Conservation (phyloP, 495 filamentous ascomycete species). For the Podospora pseudoanserina region DNA sequence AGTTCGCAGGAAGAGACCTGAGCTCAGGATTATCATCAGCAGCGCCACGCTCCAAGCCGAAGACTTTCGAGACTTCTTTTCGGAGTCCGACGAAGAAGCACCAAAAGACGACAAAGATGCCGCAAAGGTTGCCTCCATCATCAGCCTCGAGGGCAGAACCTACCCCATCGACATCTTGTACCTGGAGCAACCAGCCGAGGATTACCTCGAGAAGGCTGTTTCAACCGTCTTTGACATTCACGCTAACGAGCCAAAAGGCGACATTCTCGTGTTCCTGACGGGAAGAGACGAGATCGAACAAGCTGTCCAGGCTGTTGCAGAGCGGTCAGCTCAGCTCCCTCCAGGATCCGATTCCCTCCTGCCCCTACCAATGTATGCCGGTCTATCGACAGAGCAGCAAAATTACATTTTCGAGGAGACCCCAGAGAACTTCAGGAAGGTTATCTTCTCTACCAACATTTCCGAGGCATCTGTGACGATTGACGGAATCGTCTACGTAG, state of each 20-base stretch:
- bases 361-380: conserved; percentile 83
- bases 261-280: conserved; percentile 89
- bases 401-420: conserved; percentile 88
- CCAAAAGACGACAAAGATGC: conserved; percentile 41
- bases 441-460: conserved; percentile 94
- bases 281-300: conserved; percentile 92
- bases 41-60: conserved; percentile 94
- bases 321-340: conserved; percentile 72
- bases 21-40: conserved; percentile 85
- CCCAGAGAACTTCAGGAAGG: conserved; percentile 81
- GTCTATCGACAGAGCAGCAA: conserved; percentile 83
- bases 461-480: conserved; percentile 95
- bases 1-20: conserved; percentile 74
- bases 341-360: conserved; percentile 65
- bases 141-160: conserved; percentile 85
- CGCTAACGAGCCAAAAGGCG: conserved; percentile 78
- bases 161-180: conserved; percentile 90
- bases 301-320: conserved; percentile 70
- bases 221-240: conserved; percentile 94
- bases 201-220: conserved; percentile 84
- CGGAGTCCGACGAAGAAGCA: conserved; percentile 42
- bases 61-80: conserved; percentile 81
- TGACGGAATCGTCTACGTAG: conserved; percentile 85
- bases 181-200: conserved; percentile 72
- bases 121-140: conserved; percentile 60